These are phyloP conservation scores for Pseudonitzschia delicatissima DNA, from an alignment of 108 stramenopile species.

Conservation along the genomic window DNA sequence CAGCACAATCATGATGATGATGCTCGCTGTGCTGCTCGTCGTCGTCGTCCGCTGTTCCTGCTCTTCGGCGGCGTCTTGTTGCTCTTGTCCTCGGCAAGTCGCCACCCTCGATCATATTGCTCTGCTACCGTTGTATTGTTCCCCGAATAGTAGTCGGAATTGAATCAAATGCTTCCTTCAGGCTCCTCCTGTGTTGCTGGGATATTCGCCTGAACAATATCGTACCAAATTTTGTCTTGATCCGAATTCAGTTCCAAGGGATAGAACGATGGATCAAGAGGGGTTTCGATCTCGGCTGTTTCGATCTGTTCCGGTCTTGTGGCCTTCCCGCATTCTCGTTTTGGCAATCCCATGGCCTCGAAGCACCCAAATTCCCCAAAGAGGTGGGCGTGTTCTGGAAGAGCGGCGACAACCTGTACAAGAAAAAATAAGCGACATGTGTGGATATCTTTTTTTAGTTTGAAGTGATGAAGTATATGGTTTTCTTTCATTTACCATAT, in stretches of 20 bases:
- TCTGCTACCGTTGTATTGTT: too few species aligned
- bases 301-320: background rate
- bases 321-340: background rate
- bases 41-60: too few species aligned
- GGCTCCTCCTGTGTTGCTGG: background rate
- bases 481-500: too few species aligned
- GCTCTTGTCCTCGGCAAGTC: too few species aligned
- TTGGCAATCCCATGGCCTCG: background rate
- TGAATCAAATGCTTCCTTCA: too few species aligned
- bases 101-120: too few species aligned
- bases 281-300: background rate
- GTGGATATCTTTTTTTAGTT: conserved; percentile 4
- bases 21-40: too few species aligned
- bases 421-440: background rate
- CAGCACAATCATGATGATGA: too few species aligned
- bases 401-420: conserved; percentile 51
- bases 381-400: conserved; percentile 58
- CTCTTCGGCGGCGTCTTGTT: too few species aligned
- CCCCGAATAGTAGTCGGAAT: too few species aligned
- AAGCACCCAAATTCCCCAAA: conserved; percentile 45
- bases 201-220: conserved; percentile 1
- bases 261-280: background rate
- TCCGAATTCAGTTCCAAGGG: background rate
- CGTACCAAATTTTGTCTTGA: background rate
- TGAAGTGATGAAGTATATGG: conserved; percentile 4